Conservation (phyloP, 129 eudicot species). For the Artemisia tridentata region DNA sequence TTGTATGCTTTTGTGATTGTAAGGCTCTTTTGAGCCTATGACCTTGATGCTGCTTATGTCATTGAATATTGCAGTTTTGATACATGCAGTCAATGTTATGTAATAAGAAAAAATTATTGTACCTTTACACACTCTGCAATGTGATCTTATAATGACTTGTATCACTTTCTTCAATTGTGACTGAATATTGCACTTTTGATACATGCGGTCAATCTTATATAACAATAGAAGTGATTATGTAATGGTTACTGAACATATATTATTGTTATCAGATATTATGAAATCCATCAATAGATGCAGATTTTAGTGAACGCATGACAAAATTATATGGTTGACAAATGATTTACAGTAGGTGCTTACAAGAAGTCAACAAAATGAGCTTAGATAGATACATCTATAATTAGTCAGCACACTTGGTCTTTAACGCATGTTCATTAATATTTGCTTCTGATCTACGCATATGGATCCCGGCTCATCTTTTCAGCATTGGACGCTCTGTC, state of each 20-base stretch:
- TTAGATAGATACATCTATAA: constrained; percentile 19
- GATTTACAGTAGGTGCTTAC: constrained; percentile 22
- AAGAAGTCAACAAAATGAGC: constrained; percentile 4
- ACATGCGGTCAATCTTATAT: too few species aligned
- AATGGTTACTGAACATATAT: too few species aligned
- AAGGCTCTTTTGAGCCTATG: constrained; percentile 25
- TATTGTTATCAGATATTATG: not conserved
- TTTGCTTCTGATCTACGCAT: constrained; percentile 32
- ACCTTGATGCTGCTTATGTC: constrained; percentile 9
- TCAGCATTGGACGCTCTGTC: constrained; percentile 41
- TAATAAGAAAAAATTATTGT: constrained; percentile 10
- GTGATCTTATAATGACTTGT: too few species aligned
- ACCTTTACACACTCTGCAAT: not conserved
- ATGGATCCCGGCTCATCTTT: constrained; percentile 54
- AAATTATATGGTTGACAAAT: constrained; percentile 21
- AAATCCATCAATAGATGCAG: constrained; percentile 20
- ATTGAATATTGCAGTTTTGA: constrained; percentile 15
- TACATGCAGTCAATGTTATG: constrained; percentile 9
- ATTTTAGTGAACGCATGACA: not conserved
- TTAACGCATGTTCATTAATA: not conserved
- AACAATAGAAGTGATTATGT: too few species aligned
- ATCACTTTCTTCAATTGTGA: too few species aligned
- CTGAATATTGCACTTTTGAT: too few species aligned
- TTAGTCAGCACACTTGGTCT: constrained; percentile 2
- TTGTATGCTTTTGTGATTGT: constrained; percentile 24